phyloP scores from a whole-genome alignment of 1,284 basidiomycete genomes.

The Takashimella koratensis region DNA sequence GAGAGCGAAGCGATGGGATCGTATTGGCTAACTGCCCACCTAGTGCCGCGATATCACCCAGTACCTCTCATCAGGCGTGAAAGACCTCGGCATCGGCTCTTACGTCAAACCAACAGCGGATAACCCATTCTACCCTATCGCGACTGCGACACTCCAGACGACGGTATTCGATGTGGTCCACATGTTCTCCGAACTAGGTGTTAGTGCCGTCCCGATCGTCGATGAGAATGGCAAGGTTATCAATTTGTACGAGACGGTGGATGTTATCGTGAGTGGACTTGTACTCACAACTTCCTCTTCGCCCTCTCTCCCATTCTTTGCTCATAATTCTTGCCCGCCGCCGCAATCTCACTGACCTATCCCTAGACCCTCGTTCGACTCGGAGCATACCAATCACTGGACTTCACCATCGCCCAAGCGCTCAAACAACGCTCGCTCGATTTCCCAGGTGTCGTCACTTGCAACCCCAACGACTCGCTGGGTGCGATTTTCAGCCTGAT shows the following conservation, averaged over 20 bases:
- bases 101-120: constrained; percentile 58
- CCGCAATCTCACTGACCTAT: too few relatives aligned
- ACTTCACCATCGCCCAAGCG: constrained; percentile 92
- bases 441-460: constrained; percentile 94
- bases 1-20: constrained; percentile 67
- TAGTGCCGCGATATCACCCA: constrained; percentile 48
- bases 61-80: constrained; percentile 56
- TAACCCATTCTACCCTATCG: constrained; percentile 81
- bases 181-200: constrained; percentile 93
- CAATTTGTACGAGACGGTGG: constrained; percentile 97
- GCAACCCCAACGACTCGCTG: constrained; percentile 89
- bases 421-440: constrained; percentile 85
- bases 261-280: constrained; percentile 78
- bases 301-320: neutral
- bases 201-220: constrained; percentile 95
- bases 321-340: constrained; percentile 10
- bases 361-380: constrained; percentile 84
- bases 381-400: constrained; percentile 89
- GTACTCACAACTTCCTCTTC: neutral
- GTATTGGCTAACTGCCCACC: neutral
- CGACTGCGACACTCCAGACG: constrained; percentile 85
- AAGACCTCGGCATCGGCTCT: constrained; percentile 87
- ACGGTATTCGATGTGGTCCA: constrained; percentile 98
- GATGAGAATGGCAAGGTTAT: constrained; percentile 90
- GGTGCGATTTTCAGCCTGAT: constrained; percentile 88